Conservation (phyloP, 345 rosid species). For the Streptanthus diversifolius region DNA sequence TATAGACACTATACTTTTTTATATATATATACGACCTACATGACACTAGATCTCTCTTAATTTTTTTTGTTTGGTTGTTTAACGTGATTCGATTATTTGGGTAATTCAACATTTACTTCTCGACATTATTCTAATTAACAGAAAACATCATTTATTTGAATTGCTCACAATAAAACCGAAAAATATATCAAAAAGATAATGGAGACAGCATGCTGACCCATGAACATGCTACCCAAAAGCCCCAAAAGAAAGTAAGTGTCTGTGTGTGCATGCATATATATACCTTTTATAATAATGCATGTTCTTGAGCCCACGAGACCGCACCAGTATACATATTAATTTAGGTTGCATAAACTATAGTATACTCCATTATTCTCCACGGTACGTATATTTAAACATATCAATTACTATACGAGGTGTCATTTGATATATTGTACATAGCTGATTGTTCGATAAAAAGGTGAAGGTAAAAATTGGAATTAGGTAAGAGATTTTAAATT, state of each 20-base stretch:
- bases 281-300: neutral
- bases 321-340: neutral
- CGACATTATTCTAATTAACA: neutral
- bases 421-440: neutral
- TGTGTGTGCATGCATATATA: neutral
- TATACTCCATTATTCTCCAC: neutral
- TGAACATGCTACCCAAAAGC: slow-evolving; percentile 34
- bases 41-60: neutral
- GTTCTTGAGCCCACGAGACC: slow-evolving; percentile 20
- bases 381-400: slow-evolving; percentile 2
- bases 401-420: slow-evolving; percentile 21
- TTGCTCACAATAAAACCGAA: neutral
- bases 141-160: neutral
- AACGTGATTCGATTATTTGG: neutral
- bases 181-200: slow-evolving; percentile 11
- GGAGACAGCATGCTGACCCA: slow-evolving; percentile 35
- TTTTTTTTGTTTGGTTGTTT: neutral
- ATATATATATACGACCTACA: neutral
- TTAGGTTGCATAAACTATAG: neutral
- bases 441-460: neutral
- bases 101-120: neutral
- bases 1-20: neutral
- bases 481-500: slow-evolving; percentile 7
- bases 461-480: slow-evolving; percentile 14
- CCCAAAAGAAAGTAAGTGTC: slow-evolving; percentile 3